These are phyloP conservation scores for Thelonectria rubi DNA, from an alignment of 2,329 filamentous ascomycete genomes.

Conservation along the genomic window DNA sequence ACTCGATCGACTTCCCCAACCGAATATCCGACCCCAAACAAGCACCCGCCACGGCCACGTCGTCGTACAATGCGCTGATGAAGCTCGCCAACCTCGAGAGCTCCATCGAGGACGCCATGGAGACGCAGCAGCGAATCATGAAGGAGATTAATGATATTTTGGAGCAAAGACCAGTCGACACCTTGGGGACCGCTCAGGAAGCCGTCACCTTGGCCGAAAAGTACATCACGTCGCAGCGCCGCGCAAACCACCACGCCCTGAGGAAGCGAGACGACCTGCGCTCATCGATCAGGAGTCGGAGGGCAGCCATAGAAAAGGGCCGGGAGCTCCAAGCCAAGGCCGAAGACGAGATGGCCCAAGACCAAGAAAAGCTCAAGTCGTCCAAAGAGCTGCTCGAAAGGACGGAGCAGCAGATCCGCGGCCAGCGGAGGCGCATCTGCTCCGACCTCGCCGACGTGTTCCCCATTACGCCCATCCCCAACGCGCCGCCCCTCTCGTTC, in stretches of 20 bases:
- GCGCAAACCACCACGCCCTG: constrained; percentile 68
- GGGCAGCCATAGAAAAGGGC: constrained; percentile 73
- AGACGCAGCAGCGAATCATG: constrained; percentile 77
- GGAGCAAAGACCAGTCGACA: constrained; percentile 51
- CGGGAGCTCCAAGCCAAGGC: constrained; percentile 66
- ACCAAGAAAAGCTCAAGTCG: constrained; percentile 65
- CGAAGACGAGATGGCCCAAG: constrained; percentile 68
- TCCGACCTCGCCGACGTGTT: constrained; percentile 84
- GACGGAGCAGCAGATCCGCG: constrained; percentile 73
- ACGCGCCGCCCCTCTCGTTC: constrained; percentile 75
- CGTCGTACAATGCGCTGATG: constrained; percentile 89
- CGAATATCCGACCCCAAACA: constrained; percentile 61
- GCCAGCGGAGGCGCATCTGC: constrained; percentile 89
- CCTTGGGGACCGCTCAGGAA: constrained; percentile 60
- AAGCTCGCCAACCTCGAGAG: constrained; percentile 87
- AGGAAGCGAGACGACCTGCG: constrained; percentile 73
- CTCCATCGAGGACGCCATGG: constrained; percentile 88
- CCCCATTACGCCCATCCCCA: constrained; percentile 73
- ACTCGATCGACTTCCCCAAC: constrained; percentile 76
- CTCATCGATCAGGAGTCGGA: constrained; percentile 71
- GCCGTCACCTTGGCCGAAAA: constrained; percentile 57
- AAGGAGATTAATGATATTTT: constrained; percentile 77
- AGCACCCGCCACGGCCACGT: constrained; percentile 65
- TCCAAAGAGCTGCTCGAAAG: constrained; percentile 64
- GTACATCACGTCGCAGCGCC: constrained; percentile 71